phyloP scores from a whole-genome alignment of 1,284 basidiomycete species.

The Sporisorium sorghi region DNA sequence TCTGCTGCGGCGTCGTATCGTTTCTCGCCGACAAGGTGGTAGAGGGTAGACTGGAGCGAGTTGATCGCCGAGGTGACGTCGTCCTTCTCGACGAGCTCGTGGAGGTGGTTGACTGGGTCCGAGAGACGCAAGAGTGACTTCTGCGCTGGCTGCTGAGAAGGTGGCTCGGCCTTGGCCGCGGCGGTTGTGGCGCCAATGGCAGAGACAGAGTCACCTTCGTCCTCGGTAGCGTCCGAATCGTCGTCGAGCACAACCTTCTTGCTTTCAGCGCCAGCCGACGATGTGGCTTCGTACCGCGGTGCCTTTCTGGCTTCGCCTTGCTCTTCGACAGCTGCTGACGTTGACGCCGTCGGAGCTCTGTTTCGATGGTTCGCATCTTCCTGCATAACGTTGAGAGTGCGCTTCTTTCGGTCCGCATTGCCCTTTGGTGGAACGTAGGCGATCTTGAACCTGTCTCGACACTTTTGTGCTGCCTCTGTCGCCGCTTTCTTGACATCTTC shows the following conservation, averaged over 20 bases:
- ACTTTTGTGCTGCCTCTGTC: conserved; percentile 28
- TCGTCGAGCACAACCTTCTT: conserved; percentile 25
- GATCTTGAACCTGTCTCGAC: conserved; percentile 42
- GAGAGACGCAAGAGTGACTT: conserved; percentile 17
- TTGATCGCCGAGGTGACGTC: conserved; percentile 46
- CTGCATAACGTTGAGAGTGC: conserved; percentile 32
- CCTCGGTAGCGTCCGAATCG: conserved; percentile 45
- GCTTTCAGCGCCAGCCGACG: conserved; percentile 1
- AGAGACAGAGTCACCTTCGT: conserved; percentile 30
- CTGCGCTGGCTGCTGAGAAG: background rate
- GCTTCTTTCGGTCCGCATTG: conserved; percentile 41
- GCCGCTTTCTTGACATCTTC: conserved; percentile 73
- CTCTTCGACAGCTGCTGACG: background rate
- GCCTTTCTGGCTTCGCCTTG: conserved; percentile 17
- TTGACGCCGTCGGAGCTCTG: background rate
- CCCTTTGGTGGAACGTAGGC: conserved; percentile 44
- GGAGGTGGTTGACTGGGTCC: conserved; percentile 40
- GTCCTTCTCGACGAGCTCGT: conserved; percentile 40
- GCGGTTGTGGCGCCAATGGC: conserved; percentile 2
- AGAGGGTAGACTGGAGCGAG: conserved; percentile 45
- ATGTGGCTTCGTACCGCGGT: conserved; percentile 9
- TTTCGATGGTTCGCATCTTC: conserved; percentile 11
- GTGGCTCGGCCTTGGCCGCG: conserved; percentile 6
- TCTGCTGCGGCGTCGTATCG: conserved; percentile 22
- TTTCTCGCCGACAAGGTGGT: conserved; percentile 25